Percentiles rank a stretch among this genome's conserved stretches.
These are phyloP conservation scores for Omphalea diandra DNA, from an alignment of 441 rosid species.

Conservation along the genomic window DNA sequence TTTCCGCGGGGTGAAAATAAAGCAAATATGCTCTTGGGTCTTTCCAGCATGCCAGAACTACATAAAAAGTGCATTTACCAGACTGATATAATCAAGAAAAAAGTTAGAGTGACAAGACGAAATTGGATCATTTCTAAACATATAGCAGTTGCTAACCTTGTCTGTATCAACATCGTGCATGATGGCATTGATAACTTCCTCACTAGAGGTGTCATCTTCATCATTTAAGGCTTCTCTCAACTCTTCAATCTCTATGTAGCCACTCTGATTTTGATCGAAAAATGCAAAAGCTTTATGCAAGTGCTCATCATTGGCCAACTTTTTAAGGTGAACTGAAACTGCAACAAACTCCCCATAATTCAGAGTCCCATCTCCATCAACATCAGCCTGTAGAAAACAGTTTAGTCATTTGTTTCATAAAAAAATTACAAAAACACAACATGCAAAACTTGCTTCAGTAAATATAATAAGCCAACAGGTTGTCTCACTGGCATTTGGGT, in stretches of 20 bases:
- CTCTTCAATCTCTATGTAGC: conserved; percentile 90
- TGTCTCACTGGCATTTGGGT: no score
- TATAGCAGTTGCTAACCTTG: conserved; percentile 54
- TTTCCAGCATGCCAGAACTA: no score
- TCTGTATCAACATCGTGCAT: conserved; percentile 97
- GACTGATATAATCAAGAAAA: no score
- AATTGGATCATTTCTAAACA: background rate
- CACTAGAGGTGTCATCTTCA: conserved; percentile 62
- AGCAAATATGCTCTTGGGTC: no score
- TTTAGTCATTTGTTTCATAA: conserved; percentile 12
- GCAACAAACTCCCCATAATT: conserved; percentile 90
- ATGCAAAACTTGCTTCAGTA: background rate
- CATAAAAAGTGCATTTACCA: no score
- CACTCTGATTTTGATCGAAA: conserved; percentile 72
- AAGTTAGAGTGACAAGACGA: no score
- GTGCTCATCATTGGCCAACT: conserved; percentile 90
- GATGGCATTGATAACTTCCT: conserved; percentile 77
- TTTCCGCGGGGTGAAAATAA: no score
- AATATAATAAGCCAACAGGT: background rate
- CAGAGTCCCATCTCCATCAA: conserved; percentile 79
- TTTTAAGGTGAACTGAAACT: conserved; percentile 75
- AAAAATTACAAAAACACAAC: background rate
- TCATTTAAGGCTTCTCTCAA: conserved; percentile 67
- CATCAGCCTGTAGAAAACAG: conserved; percentile 64
- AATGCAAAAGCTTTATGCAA: conserved; percentile 83